phyloP scores from a whole-genome alignment of 148 eudicot genomes.

The Rhododendron ovatum region DNA sequence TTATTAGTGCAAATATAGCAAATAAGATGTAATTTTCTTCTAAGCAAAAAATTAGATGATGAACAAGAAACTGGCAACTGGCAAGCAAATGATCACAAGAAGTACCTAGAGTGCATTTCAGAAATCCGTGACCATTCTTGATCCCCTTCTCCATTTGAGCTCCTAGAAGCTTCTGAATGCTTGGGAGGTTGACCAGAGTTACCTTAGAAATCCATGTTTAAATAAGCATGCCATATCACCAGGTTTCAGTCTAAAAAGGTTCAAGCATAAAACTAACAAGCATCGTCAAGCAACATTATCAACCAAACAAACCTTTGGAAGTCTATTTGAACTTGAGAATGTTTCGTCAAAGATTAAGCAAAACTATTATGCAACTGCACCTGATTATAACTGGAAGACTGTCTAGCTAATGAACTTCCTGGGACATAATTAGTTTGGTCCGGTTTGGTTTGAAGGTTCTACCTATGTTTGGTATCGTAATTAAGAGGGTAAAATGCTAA shows the following conservation, averaged over 20 bases:
- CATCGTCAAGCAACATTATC: neutral
- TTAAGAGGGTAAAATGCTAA: neutral
- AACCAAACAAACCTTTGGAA: slow-evolving; percentile 68
- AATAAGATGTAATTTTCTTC: neutral
- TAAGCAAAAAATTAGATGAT: neutral
- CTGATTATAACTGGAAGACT: neutral
- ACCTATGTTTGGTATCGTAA: neutral
- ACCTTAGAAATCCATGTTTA: slow-evolving; percentile 18
- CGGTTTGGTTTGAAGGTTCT: neutral
- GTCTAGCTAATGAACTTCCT: neutral
- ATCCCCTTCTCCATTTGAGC: slow-evolving; percentile 41
- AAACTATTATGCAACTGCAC: neutral
- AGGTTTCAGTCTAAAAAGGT: slow-evolving; percentile 7
- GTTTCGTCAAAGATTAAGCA: neutral
- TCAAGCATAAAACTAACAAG: neutral
- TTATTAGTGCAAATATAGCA: neutral
- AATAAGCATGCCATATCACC: neutral
- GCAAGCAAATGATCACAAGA: neutral
- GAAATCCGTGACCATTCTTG: slow-evolving; percentile 67
- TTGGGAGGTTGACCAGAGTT: slow-evolving; percentile 32
- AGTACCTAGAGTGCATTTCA: slow-evolving; percentile 75
- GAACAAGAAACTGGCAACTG: neutral
- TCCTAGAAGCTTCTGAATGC: slow-evolving; percentile 27
- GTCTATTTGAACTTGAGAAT: slow-evolving; percentile 55
- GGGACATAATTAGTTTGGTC: neutral